Conservation (phyloP, 805 yeast species). For the Pichia kluyveri region DNA sequence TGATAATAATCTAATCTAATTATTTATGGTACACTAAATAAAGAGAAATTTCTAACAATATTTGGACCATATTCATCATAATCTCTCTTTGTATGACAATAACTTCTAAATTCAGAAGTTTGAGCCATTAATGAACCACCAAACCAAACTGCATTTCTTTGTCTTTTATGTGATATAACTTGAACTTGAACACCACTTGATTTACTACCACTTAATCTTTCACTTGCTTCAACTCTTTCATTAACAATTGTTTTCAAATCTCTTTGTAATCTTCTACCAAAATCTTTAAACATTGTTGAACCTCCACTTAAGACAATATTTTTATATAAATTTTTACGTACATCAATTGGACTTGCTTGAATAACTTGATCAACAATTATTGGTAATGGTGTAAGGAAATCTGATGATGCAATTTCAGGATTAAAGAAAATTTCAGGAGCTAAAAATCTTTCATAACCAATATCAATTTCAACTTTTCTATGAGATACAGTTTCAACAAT, state of each 20-base stretch:
- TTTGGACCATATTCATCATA: constrained; percentile 98
- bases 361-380: constrained; percentile 93
- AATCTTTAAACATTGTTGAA: constrained; percentile 97
- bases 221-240: constrained; percentile 78
- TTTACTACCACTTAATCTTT: constrained; percentile 61
- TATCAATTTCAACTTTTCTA: constrained; percentile 70
- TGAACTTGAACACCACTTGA: constrained; percentile 95
- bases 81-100: constrained; percentile 94
- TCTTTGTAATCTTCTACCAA: constrained; percentile 94
- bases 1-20: background rate
- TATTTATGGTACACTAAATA: constrained; percentile 78
- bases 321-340: constrained; percentile 90
- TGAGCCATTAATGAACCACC: constrained; percentile 97
- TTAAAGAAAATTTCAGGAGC: constrained; percentile 99
- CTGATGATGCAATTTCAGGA: constrained; percentile 94
- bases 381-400: constrained; percentile 92
- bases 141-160: constrained; percentile 98
- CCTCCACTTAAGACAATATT: constrained; percentile 97
- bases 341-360: constrained; percentile 94
- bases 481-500: constrained; percentile 69
- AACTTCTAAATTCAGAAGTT: constrained; percentile 91
- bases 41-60: constrained; percentile 92
- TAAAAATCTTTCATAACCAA: constrained; percentile 94
- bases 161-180: constrained; percentile 94
- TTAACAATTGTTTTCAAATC: constrained; percentile 83